phyloP scores from a whole-genome alignment of 768 basidiomycete genomes.

The Tricholoma sp. region DNA sequence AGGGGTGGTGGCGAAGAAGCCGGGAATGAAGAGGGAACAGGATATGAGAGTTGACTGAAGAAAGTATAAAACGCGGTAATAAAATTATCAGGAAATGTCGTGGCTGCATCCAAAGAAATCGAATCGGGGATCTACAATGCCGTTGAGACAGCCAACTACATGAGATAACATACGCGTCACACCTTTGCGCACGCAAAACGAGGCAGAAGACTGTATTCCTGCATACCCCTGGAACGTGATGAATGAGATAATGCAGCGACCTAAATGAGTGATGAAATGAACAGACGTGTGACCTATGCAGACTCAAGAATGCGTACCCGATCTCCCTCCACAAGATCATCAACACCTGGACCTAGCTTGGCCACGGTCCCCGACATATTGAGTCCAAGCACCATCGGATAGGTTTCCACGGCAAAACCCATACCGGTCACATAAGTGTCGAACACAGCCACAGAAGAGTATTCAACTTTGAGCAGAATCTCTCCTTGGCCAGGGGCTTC shows the following conservation, averaged over 20 bases:
- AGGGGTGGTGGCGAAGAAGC: slow-evolving; percentile 19
- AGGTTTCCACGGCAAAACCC: slow-evolving; percentile 19
- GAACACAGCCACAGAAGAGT: slow-evolving; percentile 28
- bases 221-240: slow-evolving; percentile 13
- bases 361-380: slow-evolving; percentile 30
- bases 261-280: slow-evolving; percentile 1
- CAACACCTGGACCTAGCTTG: slow-evolving; percentile 28
- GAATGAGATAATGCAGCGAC: slow-evolving; percentile 13
- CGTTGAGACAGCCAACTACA: background rate
- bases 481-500: slow-evolving; percentile 23
- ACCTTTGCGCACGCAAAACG: slow-evolving; percentile 28
- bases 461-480: slow-evolving; percentile 31
- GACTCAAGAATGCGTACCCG: slow-evolving; percentile 19
- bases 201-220: slow-evolving; percentile 17
- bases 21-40: slow-evolving; percentile 28
- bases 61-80: slow-evolving; percentile 35
- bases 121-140: slow-evolving; percentile 34
- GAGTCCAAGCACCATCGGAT: slow-evolving; percentile 30
- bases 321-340: slow-evolving; percentile 29
- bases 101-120: slow-evolving; percentile 32
- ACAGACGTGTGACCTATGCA: background rate
- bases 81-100: slow-evolving; percentile 38
- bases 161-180: background rate
- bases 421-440: slow-evolving; percentile 29
- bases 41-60: slow-evolving; percentile 30